These are phyloP conservation scores for Termitomyces eurrhizus DNA, from an alignment of 768 basidiomycete species.

Conservation along the genomic window DNA sequence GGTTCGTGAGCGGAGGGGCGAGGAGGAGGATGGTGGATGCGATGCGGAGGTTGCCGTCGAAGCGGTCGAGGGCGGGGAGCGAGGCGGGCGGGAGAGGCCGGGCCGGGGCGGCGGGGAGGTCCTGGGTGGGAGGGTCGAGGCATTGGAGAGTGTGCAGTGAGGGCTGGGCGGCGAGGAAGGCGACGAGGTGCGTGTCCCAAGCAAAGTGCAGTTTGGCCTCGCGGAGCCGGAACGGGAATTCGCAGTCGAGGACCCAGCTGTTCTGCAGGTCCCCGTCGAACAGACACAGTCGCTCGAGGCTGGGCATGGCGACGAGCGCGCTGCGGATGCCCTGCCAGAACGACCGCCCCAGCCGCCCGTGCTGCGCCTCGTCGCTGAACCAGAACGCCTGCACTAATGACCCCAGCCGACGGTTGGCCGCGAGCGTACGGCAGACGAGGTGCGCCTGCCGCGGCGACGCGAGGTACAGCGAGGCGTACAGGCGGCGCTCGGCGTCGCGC, in stretches of 20 bases:
- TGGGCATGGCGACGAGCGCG: neutral
- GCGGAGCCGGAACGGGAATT: conserved; percentile 32
- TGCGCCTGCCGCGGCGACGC: neutral
- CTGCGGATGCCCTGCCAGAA: neutral
- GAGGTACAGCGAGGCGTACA: neutral
- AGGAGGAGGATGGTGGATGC: conserved; percentile 33
- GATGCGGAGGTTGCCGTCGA: conserved; percentile 43
- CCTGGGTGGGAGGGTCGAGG: conserved; percentile 10
- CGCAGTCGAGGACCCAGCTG: neutral
- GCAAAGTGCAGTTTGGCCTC: conserved; percentile 45
- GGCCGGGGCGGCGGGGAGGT: neutral
- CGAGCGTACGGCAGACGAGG: neutral
- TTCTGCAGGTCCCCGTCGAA: neutral
- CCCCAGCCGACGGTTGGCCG: neutral
- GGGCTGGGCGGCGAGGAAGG: conserved; percentile 46
- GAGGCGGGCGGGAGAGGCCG: conserved; percentile 10
- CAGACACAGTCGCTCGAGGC: neutral
- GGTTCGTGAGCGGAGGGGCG: conserved; percentile 34
- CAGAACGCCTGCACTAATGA: neutral
- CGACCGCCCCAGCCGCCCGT: neutral
- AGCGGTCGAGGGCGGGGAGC: conserved; percentile 37
- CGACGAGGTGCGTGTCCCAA: conserved; percentile 44
- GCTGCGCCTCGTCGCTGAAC: neutral
- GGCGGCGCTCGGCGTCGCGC: neutral
- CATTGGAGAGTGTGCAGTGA: conserved; percentile 36